phyloP scores from a whole-genome alignment of 257 asterid genomes.

The Solanum pinnatisectum region DNA sequence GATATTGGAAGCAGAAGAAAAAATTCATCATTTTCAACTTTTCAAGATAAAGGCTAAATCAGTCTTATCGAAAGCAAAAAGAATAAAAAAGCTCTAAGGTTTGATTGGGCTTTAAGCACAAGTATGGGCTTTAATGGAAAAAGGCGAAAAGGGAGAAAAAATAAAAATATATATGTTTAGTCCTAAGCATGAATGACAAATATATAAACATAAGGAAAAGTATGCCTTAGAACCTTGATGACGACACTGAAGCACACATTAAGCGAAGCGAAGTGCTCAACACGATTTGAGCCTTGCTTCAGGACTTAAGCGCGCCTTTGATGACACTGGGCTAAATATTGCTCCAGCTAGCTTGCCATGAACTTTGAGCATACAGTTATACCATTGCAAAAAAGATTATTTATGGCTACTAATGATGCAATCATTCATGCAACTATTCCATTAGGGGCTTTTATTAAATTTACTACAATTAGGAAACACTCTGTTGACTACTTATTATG shows the following conservation, averaged over 20 bases:
- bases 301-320: background rate
- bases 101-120: background rate
- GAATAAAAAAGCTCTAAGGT: background rate
- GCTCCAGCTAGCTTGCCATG: background rate
- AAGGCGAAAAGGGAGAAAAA: background rate
- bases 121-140: background rate
- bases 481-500: background rate
- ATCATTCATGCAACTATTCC: background rate
- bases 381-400: background rate
- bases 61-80: background rate
- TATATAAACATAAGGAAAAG: background rate
- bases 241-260: background rate
- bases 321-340: background rate
- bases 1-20: background rate
- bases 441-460: background rate
- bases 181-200: background rate
- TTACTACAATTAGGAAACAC: background rate
- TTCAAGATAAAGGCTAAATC: background rate
- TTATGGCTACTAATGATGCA: background rate
- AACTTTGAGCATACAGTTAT: background rate
- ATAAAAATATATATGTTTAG: background rate
- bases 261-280: background rate
- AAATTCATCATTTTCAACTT: background rate
- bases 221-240: background rate
- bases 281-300: background rate